Base-by-base conservation (phyloP, 441 rosid species). In the Gossypium gossypioides region DNA sequence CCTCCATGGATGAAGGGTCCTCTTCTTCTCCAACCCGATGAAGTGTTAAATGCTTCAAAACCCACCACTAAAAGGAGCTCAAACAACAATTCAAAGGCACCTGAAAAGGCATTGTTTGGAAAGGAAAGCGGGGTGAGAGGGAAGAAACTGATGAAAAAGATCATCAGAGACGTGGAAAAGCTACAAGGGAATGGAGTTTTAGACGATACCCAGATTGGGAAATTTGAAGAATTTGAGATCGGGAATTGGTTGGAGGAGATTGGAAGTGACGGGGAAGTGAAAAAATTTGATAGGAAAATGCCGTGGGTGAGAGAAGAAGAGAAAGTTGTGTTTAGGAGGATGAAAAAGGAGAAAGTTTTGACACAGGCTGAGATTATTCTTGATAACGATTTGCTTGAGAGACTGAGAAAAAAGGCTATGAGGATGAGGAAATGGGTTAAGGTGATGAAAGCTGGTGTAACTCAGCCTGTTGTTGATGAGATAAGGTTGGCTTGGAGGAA, bases 381-480 rank as follows among this genome's bases (percentile, higher is more conserved):
- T 13, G 96, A 87, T 16, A 70, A 79, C 74, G 84, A 71, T 48
- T 76, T 82, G 82, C 79, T 90, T 64, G 75, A 40, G 74, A 87
- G 84, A 71, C 78, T 91, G 83, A 86, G 91, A 81, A 68, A 19
- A 50, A 90, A 87, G 69, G 96, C 87, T 67, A 60, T 62, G 12
- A 76, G 65, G 78, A 81, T 92, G 88, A 86, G 85, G 80, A 81
- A 82, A 62, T 92, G 96, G 97, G 88, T 89, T 69, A 92, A 89
- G 83, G 97, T 90, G 74, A 86, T 76, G 80, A 92, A 89, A 86
- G 89, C 91, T 42, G 97, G 97, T 60, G 95, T 92, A 32, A 89
- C 94, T 12, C 81, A 84, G 72, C 60, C 68, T 8, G 89, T 90
- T 51, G 87, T 92, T 65, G 82, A 83, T 64, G 86, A 89, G 77